These are phyloP conservation scores for Dothidotthia symphoricarpi DNA, from an alignment of 2,329 filamentous ascomycete species.

Conservation along the genomic window DNA sequence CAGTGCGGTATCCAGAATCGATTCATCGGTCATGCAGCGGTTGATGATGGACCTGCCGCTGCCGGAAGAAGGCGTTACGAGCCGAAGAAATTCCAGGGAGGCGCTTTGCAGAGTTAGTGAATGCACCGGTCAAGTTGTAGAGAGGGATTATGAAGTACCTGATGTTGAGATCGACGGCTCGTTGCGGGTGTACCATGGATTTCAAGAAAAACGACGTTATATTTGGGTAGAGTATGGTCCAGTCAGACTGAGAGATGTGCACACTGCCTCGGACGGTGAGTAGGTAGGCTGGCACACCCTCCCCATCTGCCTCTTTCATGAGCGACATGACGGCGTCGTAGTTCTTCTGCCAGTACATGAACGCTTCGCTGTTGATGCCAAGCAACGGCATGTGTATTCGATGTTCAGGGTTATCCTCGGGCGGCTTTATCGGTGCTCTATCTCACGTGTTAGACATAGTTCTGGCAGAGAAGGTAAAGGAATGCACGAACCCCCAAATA, in stretches of 20 bases:
- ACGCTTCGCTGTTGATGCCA: conserved; percentile 65
- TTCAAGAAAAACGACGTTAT: conserved; percentile 61
- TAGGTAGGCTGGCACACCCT: conserved; percentile 48
- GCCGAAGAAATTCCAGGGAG: conserved; percentile 61
- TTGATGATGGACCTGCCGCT: conserved; percentile 48
- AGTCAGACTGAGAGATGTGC: conserved; percentile 66
- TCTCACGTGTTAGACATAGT: conserved; percentile 13
- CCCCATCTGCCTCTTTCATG: conserved; percentile 55
- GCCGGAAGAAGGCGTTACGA: conserved; percentile 45
- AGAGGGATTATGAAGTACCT: conserved; percentile 23
- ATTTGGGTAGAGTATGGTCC: conserved; percentile 62
- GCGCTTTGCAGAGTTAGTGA: conserved; percentile 38
- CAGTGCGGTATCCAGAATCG: conserved; percentile 48
- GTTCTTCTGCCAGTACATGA: conserved; percentile 68
- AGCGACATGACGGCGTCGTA: conserved; percentile 58
- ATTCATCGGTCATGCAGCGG: conserved; percentile 55
- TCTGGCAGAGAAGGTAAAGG: neutral
- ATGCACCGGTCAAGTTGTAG: neutral
- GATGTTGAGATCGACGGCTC: conserved; percentile 64
- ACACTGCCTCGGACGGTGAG: conserved; percentile 58
- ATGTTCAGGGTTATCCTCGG: conserved; percentile 45
- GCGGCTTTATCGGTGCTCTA: conserved; percentile 48
- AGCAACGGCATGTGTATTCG: conserved; percentile 57
- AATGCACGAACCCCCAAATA: conserved; percentile 53
- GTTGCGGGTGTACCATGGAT: conserved; percentile 60